Base-by-base conservation (phyloP, 192 early-diverging fungal species). In the Gaertneriomyces semiglobifer region DNA sequence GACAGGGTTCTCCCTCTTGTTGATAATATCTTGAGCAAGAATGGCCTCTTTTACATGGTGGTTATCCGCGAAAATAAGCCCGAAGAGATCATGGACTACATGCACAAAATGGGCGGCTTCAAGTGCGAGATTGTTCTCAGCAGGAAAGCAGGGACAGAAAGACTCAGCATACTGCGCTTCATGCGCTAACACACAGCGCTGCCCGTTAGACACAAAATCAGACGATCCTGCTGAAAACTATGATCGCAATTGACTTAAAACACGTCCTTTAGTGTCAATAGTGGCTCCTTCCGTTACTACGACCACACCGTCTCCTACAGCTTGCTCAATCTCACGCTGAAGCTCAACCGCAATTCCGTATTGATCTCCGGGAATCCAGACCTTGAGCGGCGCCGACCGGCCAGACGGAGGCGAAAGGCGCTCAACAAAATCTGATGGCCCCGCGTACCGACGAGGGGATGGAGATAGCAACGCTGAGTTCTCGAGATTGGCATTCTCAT, bases 21-120 rank as follows among this genome's bases (percentile, higher is more conserved):
- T 12, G 48, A 90, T 67, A 66, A 73, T 19, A 69, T 94, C 38
- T 71, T 98, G 44, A 85, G 89, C 1, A 66, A 78, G 5, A 73
- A 74, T 7, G 93, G 94, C 0, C 69, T 87, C 10, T 96, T 93
- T 65, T 96, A 95, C 67, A 66, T 98, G 60, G 84, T 98, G 8
- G 76, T 89, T 0, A 86, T 98, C 14, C 84, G 86, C 53, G 90
- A 96, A 66, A 98, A 98, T 73, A 82, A 84, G 47, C 92, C 93
- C 1, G 69, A 86, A 7, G 93, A 95, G 45, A 88, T 98, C 1
- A 77, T 86, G 7, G 69, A 79, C 7, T 73, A 77, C 16, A 83
- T 97, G 81, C 54, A 60, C 53, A 45, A 66, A 3, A 52, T 72
- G 16, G 74, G 79, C 62, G 79, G 81, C 0, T 80, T 90, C 40